Base-by-base conservation (phyloP, 2,329 filamentous ascomycete species). In the Phaeophleospora eucalypticola region DNA sequence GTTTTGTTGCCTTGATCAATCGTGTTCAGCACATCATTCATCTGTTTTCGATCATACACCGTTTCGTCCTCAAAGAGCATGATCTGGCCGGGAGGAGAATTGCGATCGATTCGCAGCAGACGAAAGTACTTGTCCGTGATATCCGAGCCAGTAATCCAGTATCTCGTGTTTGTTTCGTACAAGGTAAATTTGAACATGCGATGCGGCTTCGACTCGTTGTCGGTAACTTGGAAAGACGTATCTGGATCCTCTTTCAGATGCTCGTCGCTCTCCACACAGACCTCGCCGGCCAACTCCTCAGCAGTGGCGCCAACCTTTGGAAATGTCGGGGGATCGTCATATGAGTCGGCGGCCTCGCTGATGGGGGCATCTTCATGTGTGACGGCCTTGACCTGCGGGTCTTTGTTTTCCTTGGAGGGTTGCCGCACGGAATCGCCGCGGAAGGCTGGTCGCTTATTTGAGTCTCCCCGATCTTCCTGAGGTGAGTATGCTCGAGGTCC, bases 131-230 rank as follows among this genome's bases (percentile, higher is more conserved):
- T 85, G 67, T 97, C 93, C 57, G 89, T 84, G 46, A 95, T 82
- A 65, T 98, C 93, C 42, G 87, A 86, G 12, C 93, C 93, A 15
- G 97, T 89, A 54, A 98, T 85, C 67, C 96, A 98, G 68, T 93
- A 98, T 43, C 89, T 81, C 45, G 84, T 89, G 10, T 88, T 87
- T 2, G 93, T 98, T 72, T 98, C 93, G 68, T 98, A 97, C 17
- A 98, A 73, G n/a, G 87, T 93, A 68, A 95, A 97, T 62, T 93
- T 94, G 73, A 96, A 89, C 89, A 98, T 95, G 12, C 64, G 56
- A 51, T 63, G 62, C 3, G 58, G 56, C 18, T 46, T 43, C 4
- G 45, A 48, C 7, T 52, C 45, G 12, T 49, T 47, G 18, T 53
- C 51, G 20, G 41, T 49, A 18, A 58, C 50, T 24, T 50, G 46